phyloP scores from a whole-genome alignment of 495 filamentous ascomycete species.

The Aspergillus saccharolyticus region DNA sequence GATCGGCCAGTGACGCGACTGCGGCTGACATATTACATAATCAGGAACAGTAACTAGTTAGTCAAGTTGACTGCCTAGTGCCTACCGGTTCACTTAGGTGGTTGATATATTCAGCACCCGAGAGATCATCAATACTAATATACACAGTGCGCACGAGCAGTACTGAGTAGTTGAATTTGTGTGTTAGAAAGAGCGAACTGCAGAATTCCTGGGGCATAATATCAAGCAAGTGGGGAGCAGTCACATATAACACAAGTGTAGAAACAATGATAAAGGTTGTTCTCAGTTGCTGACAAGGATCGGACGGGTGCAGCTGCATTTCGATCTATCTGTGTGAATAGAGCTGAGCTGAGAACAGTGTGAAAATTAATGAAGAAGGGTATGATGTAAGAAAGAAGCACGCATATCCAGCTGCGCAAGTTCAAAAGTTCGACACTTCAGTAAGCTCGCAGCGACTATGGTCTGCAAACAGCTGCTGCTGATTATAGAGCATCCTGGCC shows the following conservation, averaged over 20 bases:
- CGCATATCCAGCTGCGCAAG: constrained; percentile 22
- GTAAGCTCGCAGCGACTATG: not conserved
- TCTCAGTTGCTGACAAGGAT: not conserved
- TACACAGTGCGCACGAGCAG: too few species aligned
- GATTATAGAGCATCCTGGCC: constrained; percentile 23
- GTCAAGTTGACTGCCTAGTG: too few species aligned
- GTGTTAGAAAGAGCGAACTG: too few species aligned
- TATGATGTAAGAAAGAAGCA: constrained; percentile 3
- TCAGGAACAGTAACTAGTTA: not conserved
- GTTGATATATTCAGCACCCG: too few species aligned
- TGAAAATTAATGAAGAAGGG: not conserved
- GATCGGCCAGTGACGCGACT: not conserved
- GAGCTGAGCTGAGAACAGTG: not conserved
- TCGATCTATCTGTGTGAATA: not conserved
- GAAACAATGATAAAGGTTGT: not conserved
- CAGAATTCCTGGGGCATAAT: too few species aligned
- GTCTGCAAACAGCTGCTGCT: not conserved
- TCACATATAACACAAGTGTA: not conserved
- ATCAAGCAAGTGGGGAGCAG: too few species aligned
- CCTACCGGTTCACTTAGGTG: too few species aligned
- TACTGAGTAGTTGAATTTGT: too few species aligned
- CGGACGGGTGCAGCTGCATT: not conserved
- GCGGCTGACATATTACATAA: not conserved
- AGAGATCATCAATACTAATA: too few species aligned
- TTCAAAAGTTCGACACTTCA: constrained; percentile 4